A percentile compares a stretch with the other conserved stretches of the same genome.
Conservation (phyloP, 805 yeast genomes). For the Ascoidea rubescens region DNA sequence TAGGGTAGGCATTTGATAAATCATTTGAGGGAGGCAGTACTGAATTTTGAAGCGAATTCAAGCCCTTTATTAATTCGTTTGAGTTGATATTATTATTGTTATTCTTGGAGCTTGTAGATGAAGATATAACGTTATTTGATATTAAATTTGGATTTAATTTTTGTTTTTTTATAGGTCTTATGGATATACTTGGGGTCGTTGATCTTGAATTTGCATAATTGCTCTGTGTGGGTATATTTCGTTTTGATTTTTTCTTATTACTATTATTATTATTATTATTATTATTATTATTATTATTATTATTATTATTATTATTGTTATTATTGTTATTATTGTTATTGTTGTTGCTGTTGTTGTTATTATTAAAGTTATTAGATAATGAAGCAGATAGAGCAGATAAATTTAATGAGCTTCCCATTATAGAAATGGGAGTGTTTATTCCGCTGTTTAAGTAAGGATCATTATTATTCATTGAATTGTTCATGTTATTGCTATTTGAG, state of each 20-base stretch:
- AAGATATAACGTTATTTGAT: neutral
- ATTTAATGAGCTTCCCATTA: neutral
- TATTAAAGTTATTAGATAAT: neutral
- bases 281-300: neutral
- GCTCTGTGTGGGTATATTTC: neutral
- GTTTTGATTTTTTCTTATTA: neutral
- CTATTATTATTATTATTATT: neutral
- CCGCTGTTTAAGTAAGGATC: slow-evolving; percentile 2
- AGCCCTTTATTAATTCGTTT: no score
- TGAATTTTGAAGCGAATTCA: no score
- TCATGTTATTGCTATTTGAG: neutral
- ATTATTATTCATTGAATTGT: neutral
- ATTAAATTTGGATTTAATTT: no score
- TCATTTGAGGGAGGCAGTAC: no score
- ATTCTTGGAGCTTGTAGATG: neutral
- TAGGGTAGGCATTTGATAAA: neutral
- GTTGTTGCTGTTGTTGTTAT: neutral
- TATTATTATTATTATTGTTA: neutral
- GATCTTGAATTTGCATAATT: neutral
- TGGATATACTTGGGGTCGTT: neutral
- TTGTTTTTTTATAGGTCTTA: neutral
- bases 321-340: neutral
- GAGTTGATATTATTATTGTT: no score
- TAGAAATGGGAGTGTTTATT: neutral
- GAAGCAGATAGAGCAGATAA: neutral